Evolutionary conservation across 768 basidiomycete species (phyloP).

Genomic region (Neoboletus brunneissimus): DNA sequence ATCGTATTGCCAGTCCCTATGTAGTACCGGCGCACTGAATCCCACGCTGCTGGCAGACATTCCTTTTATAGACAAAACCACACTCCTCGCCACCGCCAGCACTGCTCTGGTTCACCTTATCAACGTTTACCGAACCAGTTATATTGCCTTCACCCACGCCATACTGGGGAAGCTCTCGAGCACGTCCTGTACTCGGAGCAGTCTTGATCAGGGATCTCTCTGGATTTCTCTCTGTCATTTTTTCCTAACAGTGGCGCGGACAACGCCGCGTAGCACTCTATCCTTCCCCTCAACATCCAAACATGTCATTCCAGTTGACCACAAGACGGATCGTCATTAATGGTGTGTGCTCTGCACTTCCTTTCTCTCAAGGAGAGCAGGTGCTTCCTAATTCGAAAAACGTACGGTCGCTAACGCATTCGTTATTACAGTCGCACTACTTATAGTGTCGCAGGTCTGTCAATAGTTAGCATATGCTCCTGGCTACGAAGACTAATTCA

Average conservation of each 20-base stretch:
- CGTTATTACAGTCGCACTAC: conserved; percentile 43
- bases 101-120: not conserved
- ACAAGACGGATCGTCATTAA: conserved; percentile 47
- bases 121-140: not conserved
- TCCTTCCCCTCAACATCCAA: not conserved
- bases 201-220: not conserved
- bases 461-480: not conserved
- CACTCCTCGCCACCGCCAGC: not conserved
- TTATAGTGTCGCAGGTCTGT: conserved; percentile 52
- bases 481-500: not conserved
- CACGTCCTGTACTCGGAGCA: not conserved
- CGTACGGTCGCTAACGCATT: conserved; percentile 6
- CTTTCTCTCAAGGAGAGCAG: not conserved
- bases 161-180: not conserved
- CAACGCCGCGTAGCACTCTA: not conserved
- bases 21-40: too few species aligned
- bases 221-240: not conserved
- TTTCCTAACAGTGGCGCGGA: not conserved
- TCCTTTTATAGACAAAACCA: conserved; percentile 11
- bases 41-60: too few species aligned
- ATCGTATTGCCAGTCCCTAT: too few species aligned
- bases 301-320: conserved; percentile 31
- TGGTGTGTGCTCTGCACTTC: conserved; percentile 29
- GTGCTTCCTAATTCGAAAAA: not conserved
- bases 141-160: not conserved